Base-by-base conservation (phyloP, 768 basidiomycete genomes). In the Dictyophora rubrovolvata region DNA sequence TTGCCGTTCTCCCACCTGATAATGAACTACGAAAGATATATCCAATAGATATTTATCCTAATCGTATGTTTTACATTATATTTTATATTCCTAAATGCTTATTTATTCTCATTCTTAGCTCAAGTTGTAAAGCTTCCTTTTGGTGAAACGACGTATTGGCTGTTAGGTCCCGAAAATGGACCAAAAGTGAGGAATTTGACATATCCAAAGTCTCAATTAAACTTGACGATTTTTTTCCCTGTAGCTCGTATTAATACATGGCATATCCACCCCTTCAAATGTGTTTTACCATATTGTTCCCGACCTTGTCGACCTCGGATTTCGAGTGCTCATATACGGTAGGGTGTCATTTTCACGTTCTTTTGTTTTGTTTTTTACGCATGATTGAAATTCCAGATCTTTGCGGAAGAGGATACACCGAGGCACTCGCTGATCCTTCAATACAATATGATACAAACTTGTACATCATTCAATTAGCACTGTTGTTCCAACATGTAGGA, bases 371-470 rank as follows among this genome's bases (percentile, higher is more conserved):
- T 28, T n/a, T 42, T 12, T 22, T 10, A 6, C 53, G 21, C 5
- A 21, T 21, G 35, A 28, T 52, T 50, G 23, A 18, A 48, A 35
- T 16, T 20, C 16, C 61, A 89, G 89, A 92, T 71, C 74, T 90
- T 18, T 89, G 88, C 61, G 89, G 88, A 12, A 79, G 89, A 42
- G 89, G 89, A 5, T 92, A 90, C 70, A 88, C 87, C 1, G 88
- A 87, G 58, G 87, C 88, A 1, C n/a, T 12, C 4, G 42, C 14
- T 42, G 42, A 42, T 42, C 89, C 89, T 0, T 77, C 82, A 20
- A 81, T 78, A 16, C 80, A 77, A 3, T 88, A 91, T 68, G 78
- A 87, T 62, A 71, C 79, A 1, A 71, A 75, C 5, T 74, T 92
- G 3, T 85, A 85, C 66, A 82, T 82, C 0, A 83, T 81, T 0